These are phyloP conservation scores for Berkeleyomyces basicola DNA, from an alignment of 2,329 filamentous ascomycete genomes.

Conservation along the genomic window DNA sequence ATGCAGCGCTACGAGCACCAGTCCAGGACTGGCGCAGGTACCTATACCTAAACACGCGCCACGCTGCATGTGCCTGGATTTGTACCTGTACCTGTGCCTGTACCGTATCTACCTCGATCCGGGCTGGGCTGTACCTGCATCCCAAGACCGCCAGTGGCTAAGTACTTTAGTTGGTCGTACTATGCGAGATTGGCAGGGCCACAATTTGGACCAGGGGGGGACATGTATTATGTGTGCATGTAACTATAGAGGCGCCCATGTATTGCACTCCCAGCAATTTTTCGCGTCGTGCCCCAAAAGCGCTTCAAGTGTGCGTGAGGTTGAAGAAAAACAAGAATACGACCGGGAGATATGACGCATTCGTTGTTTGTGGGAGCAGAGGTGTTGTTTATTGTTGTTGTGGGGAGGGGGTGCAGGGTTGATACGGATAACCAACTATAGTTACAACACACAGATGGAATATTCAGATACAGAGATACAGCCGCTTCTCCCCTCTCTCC, in stretches of 20 bases:
- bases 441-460: too few relatives aligned
- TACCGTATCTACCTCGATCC: background rate
- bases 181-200: slow-evolving; percentile 12
- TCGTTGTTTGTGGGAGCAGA: too few relatives aligned
- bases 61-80: background rate
- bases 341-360: background rate
- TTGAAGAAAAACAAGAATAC: background rate
- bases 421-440: too few relatives aligned
- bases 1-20: background rate
- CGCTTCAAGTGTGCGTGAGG: background rate
- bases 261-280: background rate
- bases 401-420: background rate
- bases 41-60: background rate
- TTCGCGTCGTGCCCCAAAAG: background rate
- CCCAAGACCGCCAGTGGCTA: slow-evolving; percentile 7
- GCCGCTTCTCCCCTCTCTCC: too few relatives aligned
- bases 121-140: slow-evolving; percentile 11
- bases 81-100: background rate
- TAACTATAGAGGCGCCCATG: background rate
- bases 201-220: slow-evolving; percentile 1
- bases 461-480: too few relatives aligned
- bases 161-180: slow-evolving; percentile 6
- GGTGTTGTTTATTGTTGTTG: background rate
- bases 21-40: background rate
- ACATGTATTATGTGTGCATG: background rate